Evolutionary conservation across 257 asterid genomes (phyloP), one percentile per base, ranked within the genome.

Genomic region (Penstemon eatonii): DNA sequence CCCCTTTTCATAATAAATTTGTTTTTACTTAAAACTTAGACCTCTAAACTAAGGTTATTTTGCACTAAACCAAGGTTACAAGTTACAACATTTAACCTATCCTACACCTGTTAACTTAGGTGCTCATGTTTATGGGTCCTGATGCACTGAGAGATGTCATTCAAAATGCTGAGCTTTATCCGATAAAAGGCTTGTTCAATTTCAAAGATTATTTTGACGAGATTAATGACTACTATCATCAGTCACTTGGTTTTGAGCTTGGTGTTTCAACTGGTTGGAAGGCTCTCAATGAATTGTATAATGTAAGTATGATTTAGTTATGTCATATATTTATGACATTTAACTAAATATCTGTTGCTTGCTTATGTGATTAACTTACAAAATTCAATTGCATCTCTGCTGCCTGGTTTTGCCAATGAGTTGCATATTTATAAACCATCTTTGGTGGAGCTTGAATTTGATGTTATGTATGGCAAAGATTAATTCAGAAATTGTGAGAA

Each of bases 181-280:
- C 97, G 0, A 91, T 94, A 67, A 82, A 72, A 76, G 99, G 99
- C 40, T 67, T 94, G 74, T 91, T 94, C 84, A 85, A 84, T 76
- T 94, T 94, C 74, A 69, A 68, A 77, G 87, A 94, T 75, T 94
- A 77, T 70, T 83, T 78, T 73, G 61, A 49, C 37, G 99, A 94
- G 81, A 89, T 94, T 68, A 80, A 91, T 78, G 88, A 83, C 50
- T 94, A 94, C 78, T 94, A 91, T 81, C 79, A 94, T 65, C 96
- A 89, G 65, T 78, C 92, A 8, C 85, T 84, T 75, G 95, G 96
- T 73, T 82, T 72, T 64, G 92, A 89, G 78, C 91, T 87, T 68
- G 99, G 99, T 57, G 96, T 83, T 76, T 75, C 99, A 58, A 94
- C 99, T 78, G 99, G 99, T 76, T 94, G 99, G 99, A 91, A 46